phyloP scores from a whole-genome alignment of 2,329 filamentous ascomycete species.

The Colletotrichum liaoningense region DNA sequence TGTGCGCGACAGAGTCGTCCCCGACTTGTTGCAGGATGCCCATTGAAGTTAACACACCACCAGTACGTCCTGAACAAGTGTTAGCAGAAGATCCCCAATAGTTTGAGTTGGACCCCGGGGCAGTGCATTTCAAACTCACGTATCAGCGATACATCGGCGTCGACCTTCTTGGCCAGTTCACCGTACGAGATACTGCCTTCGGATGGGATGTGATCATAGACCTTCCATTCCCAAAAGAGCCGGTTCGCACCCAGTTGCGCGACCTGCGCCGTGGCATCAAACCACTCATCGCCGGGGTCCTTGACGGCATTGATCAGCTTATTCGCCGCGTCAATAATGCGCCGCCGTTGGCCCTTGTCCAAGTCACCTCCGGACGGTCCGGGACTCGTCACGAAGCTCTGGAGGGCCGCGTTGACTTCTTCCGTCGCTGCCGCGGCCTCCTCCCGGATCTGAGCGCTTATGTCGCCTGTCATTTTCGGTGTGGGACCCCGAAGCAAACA shows the following conservation, averaged over 20 bases:
- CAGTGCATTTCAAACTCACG: slow-evolving; percentile 17
- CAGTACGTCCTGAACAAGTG: slow-evolving; percentile 3
- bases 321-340: slow-evolving; percentile 28
- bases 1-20: slow-evolving; percentile 29
- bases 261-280: slow-evolving; percentile 22
- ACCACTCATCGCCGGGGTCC: slow-evolving; percentile 28
- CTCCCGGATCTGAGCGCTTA: slow-evolving; percentile 7
- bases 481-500: no score
- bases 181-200: slow-evolving; percentile 43
- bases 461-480: background rate
- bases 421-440: slow-evolving; percentile 22
- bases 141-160: slow-evolving; percentile 44
- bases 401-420: slow-evolving; percentile 22
- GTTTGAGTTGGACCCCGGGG: no score
- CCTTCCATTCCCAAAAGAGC: slow-evolving; percentile 47
- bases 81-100: background rate
- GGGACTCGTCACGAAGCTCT: slow-evolving; percentile 4
- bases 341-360: slow-evolving; percentile 22
- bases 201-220: slow-evolving; percentile 46
- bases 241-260: slow-evolving; percentile 27
- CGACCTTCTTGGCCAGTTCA: slow-evolving; percentile 44
- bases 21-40: slow-evolving; percentile 27
- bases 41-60: slow-evolving; percentile 28
- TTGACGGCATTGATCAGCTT: slow-evolving; percentile 19
- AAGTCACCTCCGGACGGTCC: slow-evolving; percentile 4